Evolutionary conservation across 2,329 filamentous ascomycete genomes (phyloP).

Genomic region (Hypoxylon sp.): DNA sequence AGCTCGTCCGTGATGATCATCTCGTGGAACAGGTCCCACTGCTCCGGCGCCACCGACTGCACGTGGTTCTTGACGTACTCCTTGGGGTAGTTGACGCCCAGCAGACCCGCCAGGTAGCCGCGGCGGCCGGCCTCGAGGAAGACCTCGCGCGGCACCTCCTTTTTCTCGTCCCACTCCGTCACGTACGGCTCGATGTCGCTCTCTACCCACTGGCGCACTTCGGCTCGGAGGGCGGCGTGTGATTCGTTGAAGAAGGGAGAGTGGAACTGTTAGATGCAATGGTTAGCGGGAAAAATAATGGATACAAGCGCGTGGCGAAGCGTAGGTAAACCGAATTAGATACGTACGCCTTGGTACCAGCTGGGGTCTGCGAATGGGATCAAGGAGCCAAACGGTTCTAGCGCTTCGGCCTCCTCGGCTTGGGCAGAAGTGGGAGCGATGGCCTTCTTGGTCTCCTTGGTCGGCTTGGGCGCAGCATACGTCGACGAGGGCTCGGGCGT

Average conservation of each 20-base stretch:
- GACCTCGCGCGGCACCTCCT: slow-evolving; percentile 84
- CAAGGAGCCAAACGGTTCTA: slow-evolving; percentile 85
- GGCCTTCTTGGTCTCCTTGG: slow-evolving; percentile 49
- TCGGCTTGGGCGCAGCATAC: slow-evolving; percentile 51
- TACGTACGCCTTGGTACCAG: slow-evolving; percentile 91
- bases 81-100: slow-evolving; percentile 83
- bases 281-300: slow-evolving; percentile 16
- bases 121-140: slow-evolving; percentile 96
- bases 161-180: slow-evolving; percentile 96
- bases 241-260: slow-evolving; percentile 96
- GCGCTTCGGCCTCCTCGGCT: slow-evolving; percentile 69
- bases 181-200: slow-evolving; percentile 89
- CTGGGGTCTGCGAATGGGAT: slow-evolving; percentile 91
- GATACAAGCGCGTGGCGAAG: not conserved
- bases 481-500: slow-evolving; percentile 63
- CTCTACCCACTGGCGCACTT: slow-evolving; percentile 93
- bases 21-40: slow-evolving; percentile 99
- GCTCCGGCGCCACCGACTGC: slow-evolving; percentile 80
- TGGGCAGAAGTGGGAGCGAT: slow-evolving; percentile 44
- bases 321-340: too few relatives aligned
- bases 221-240: slow-evolving; percentile 87
- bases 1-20: slow-evolving; percentile 94
- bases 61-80: slow-evolving; percentile 76
- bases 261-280: slow-evolving; percentile 74
- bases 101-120: slow-evolving; percentile 90